Evolutionary conservation across 768 basidiomycete species (phyloP), one percentile per base, ranked within the genome.

Genomic region (Mycena alexandri): DNA sequence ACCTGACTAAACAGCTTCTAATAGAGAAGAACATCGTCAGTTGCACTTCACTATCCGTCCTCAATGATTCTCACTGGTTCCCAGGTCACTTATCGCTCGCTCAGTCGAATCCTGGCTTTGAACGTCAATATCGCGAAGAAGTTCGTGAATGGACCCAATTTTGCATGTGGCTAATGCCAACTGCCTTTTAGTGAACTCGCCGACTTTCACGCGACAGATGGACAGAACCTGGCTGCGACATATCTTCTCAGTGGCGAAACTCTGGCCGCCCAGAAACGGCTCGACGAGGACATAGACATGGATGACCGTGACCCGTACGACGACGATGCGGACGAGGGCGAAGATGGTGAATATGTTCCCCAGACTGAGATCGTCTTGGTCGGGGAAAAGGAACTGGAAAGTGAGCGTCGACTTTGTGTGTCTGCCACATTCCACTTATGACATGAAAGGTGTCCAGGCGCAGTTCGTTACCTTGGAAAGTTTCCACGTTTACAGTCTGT

Each of bases 51-150:
- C 21, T 41, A 50, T n/a, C 17, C 8, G 24, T 36, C 21, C 50
- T 48, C 34, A n/a, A 47, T 43, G 33, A 38, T 62, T 44, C 61
- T 67, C 56, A 34, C 29, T 25, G 11, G 5, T 21, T 21, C n/a
- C 2, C 65, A 94, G 93, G 91, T 95, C 64, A 95, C 93, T 6
- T 95, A 87, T 76, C 86, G 93, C 42, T 89, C 87, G 6, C 82
- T 95, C 54, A 94, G 93, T 72, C 86, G 92, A 69, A 87, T 86
- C 44, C 83, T 93, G 48, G 82, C 83, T 0, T 83, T 94, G 59
- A 90, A 94, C 72, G 92, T 94, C 73, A 92, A 93, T 76, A 79
- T 79, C 42, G 93, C 93, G 21, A 95, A 94, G 75, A 91, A 89
- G 93, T 94, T 66, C 73, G 85, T 19, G n/a, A 25, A 44, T 60